Evolutionary conservation across 1,284 basidiomycete species (phyloP).

Genomic region (Fomes fomentarius): DNA sequence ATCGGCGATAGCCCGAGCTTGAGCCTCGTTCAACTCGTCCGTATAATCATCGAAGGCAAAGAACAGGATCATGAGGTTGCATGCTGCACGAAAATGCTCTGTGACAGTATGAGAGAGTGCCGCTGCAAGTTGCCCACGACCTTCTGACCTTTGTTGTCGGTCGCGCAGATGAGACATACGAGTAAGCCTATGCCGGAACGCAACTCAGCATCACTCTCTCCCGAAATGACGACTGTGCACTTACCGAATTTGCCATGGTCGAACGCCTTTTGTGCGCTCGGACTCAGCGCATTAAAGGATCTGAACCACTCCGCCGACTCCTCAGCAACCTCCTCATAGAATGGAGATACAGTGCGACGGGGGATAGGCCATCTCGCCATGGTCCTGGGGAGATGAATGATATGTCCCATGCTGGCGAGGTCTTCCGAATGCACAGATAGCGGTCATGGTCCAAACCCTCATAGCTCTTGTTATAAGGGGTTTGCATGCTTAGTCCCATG

Average conservation of each 20-base stretch:
- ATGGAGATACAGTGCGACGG: conserved; percentile 25
- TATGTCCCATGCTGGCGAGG: too few species aligned
- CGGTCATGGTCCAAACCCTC: too few species aligned
- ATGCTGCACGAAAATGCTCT: conserved; percentile 31
- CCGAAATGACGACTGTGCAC: not conserved
- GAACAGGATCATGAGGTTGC: conserved; percentile 44
- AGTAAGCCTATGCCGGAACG: conserved; percentile 33
- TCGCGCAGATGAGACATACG: conserved; percentile 27
- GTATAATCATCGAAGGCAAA: conserved; percentile 45
- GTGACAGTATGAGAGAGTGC: not conserved
- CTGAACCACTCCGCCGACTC: conserved; percentile 35
- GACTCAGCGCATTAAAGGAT: conserved; percentile 31
- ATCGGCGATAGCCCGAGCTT: conserved; percentile 9
- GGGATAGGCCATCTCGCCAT: conserved; percentile 32
- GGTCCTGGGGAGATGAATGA: conserved; percentile 24
- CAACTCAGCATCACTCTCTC: too few species aligned
- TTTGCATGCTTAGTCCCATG: too few species aligned
- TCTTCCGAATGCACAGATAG: too few species aligned
- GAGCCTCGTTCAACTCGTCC: conserved; percentile 31
- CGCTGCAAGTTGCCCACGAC: too few species aligned
- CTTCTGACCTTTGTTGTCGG: conserved; percentile 17
- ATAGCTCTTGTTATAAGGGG: too few species aligned
- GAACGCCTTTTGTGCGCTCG: conserved; percentile 32
- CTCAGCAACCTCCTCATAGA: conserved; percentile 27
- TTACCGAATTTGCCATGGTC: conserved; percentile 13